phyloP scores from a whole-genome alignment of 768 basidiomycete species.

The Trametes cinnabarina region DNA sequence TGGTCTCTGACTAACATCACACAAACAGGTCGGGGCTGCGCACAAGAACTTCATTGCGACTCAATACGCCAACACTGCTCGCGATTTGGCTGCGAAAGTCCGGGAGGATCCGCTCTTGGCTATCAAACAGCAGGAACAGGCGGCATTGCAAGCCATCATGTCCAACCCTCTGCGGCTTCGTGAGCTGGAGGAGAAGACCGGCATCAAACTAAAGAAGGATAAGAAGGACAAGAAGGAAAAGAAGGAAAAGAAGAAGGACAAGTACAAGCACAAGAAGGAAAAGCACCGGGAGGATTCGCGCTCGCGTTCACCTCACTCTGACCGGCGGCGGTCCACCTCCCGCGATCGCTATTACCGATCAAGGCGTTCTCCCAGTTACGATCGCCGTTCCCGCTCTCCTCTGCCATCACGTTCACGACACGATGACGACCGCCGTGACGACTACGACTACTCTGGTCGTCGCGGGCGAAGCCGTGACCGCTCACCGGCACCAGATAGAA shows the following conservation, averaged over 20 bases:
- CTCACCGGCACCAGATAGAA: slow-evolving; percentile 38
- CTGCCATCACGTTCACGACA: slow-evolving; percentile 31
- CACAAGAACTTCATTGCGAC: slow-evolving; percentile 93
- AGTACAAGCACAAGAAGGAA: slow-evolving; percentile 30
- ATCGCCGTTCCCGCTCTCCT: slow-evolving; percentile 51
- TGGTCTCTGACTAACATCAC: not conserved
- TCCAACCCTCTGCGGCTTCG: slow-evolving; percentile 83
- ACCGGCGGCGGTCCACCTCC: slow-evolving; percentile 34
- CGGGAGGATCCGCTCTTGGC: slow-evolving; percentile 96
- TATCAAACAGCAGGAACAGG: slow-evolving; percentile 97
- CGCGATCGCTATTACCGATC: slow-evolving; percentile 30
- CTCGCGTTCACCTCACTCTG: slow-evolving; percentile 26
- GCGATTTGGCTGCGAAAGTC: slow-evolving; percentile 90
- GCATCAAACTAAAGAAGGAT: slow-evolving; percentile 78
- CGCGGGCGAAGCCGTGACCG: slow-evolving; percentile 29
- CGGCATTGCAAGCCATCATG: slow-evolving; percentile 82
- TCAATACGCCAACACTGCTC: slow-evolving; percentile 87
- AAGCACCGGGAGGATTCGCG: slow-evolving; percentile 27
- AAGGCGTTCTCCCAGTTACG: slow-evolving; percentile 45
- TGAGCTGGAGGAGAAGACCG: slow-evolving; percentile 76
- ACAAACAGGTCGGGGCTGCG: slow-evolving; percentile 69
- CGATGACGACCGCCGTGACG: slow-evolving; percentile 30
- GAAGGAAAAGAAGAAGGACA: slow-evolving; percentile 57
- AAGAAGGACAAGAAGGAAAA: slow-evolving; percentile 73
- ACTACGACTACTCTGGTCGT: slow-evolving; percentile 1